Percentiles rank a stretch among this genome's conserved stretches.
phyloP scores from a whole-genome alignment of 768 basidiomycete species.

The Boletus barrowsii region DNA sequence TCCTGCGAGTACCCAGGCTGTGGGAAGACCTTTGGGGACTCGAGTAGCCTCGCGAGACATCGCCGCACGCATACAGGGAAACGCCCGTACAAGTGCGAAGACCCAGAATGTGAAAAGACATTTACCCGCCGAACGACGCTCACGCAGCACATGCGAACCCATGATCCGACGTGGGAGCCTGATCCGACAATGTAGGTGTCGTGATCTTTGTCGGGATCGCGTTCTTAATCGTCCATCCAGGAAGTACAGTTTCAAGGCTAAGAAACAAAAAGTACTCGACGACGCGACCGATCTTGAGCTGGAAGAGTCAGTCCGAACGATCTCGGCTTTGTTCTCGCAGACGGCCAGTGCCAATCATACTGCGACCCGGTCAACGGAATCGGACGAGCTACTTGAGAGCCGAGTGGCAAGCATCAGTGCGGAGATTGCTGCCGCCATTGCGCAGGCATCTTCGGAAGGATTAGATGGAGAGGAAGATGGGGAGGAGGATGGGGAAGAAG shows the following conservation, averaged over 20 bases:
- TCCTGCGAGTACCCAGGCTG: slow-evolving; percentile 87
- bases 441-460: slow-evolving; percentile 63
- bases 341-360: slow-evolving; percentile 37
- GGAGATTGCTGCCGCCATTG: slow-evolving; percentile 78
- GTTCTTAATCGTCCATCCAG: slow-evolving; percentile 34
- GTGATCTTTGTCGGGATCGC: neutral
- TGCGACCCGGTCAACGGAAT: slow-evolving; percentile 32
- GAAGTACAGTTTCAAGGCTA: slow-evolving; percentile 77
- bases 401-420: slow-evolving; percentile 76
- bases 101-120: slow-evolving; percentile 79
- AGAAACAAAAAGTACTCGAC: slow-evolving; percentile 51
- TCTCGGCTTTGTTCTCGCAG: slow-evolving; percentile 64
- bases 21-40: slow-evolving; percentile 86
- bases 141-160: slow-evolving; percentile 84
- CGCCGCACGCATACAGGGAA: slow-evolving; percentile 86
- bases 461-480: slow-evolving; percentile 55
- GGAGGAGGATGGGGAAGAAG: slow-evolving; percentile 36
- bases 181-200: slow-evolving; percentile 73
- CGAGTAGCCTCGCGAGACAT: slow-evolving; percentile 88
- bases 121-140: slow-evolving; percentile 84
- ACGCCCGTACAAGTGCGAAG: slow-evolving; percentile 83
- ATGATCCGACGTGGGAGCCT: slow-evolving; percentile 82
- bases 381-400: slow-evolving; percentile 50
- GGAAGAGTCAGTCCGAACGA: slow-evolving; percentile 71
- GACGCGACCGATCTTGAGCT: slow-evolving; percentile 59